Evolutionary conservation across 164 flowering plant species (phyloP).

Genomic region (Dillenia suffruticosa): DNA sequence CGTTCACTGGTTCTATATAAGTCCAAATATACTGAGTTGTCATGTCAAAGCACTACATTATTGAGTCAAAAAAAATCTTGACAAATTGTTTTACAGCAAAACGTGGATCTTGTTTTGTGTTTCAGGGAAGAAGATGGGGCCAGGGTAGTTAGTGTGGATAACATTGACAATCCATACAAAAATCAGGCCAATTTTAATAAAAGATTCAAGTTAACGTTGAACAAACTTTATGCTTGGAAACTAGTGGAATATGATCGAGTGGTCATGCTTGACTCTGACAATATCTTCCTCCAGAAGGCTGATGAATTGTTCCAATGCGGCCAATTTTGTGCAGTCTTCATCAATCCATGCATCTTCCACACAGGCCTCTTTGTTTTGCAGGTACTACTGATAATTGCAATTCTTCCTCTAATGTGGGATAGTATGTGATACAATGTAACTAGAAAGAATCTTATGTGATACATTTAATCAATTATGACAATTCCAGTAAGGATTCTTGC

Average conservation of each 20-base stretch:
- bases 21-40: no score
- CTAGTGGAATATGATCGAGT: constrained; percentile 79
- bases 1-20: no score
- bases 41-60: no score
- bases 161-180: constrained; percentile 73
- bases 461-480: no score
- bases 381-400: constrained; percentile 30
- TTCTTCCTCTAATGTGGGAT: no score
- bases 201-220: constrained; percentile 81
- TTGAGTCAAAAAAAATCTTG: no score
- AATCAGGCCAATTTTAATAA: constrained; percentile 33
- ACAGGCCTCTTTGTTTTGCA: constrained; percentile 95
- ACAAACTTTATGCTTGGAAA: constrained; percentile 96
- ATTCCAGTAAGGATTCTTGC: no score
- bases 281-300: constrained; percentile 74
- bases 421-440: no score
- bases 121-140: constrained; percentile 94
- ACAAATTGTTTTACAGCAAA: no score
- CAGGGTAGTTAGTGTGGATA: constrained; percentile 75
- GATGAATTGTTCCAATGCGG: constrained; percentile 97
- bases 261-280: constrained; percentile 95
- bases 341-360: constrained; percentile 98
- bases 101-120: not conserved
- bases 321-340: constrained; percentile 94
- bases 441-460: no score